Base-by-base conservation (phyloP, 345 rosid species). In the Linum trigynum region DNA sequence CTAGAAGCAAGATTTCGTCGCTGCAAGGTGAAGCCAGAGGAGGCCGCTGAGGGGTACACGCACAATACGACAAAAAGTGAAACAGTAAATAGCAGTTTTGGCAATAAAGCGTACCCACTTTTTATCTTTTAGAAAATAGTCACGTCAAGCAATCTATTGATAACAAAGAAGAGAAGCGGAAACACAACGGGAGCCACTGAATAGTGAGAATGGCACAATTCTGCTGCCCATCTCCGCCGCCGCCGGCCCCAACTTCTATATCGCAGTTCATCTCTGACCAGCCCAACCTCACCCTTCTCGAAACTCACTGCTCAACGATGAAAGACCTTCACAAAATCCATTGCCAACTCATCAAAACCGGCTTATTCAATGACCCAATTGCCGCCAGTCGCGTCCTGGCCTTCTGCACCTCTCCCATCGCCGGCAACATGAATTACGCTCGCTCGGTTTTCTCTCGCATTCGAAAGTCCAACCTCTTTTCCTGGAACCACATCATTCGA, bases 401-500 rank as follows among this genome's bases (percentile, higher is more conserved):
- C 71, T 87, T 89, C 71, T 85, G 76, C 72, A 37, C 84, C 64
- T 69, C 90, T 17, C 76, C 83, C 4, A 1, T 23, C 32, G 69
- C 75, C 23, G 87, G 89, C 11, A 89, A 89, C 65, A 77, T 89
- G 16, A 76, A 76, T 71, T 82, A 86, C 72, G 98, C 96, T 35
- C 79, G 67, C 73, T 67, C 68, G 5, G 67, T 89, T 40, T 92
- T 89, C 65, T 57, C 76, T 4, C 84, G 77, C 57, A 80, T 74
- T 3, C 64, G 42, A 48, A 72, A 65, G 57, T 90, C 85, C 56
- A 87, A 83, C 57, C 77, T 75, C 36, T 89, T 87, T 65, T 71
- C 75, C 40, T 89, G 95, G 96, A 89, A 91, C 67, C 78, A 83
- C 57, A 79, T 91, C 53, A 82, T 92, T 65, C 76, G 96, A 45